Evolutionary conservation across 352 stramenopile genomes (phyloP).

Genomic region (Pythium aquatile): DNA sequence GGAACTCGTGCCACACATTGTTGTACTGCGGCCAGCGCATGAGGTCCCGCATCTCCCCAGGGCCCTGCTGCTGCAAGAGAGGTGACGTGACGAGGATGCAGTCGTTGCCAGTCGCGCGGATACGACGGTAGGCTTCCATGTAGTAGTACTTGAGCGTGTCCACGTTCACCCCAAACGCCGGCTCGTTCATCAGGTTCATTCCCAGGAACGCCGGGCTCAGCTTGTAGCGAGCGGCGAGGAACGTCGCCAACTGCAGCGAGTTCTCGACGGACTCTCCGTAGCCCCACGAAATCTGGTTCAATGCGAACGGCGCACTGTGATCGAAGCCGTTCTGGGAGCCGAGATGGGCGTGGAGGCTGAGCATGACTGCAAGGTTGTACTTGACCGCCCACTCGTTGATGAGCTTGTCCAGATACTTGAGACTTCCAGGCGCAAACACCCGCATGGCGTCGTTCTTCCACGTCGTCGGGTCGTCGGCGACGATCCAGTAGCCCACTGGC

Average conservation of each 20-base stretch:
- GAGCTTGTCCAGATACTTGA: slow-evolving; percentile 53
- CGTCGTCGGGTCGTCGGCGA: slow-evolving; percentile 23
- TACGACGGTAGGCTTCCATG: slow-evolving; percentile 33
- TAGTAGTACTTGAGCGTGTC: slow-evolving; percentile 44
- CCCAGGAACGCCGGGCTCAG: slow-evolving; percentile 46
- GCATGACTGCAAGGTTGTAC: slow-evolving; percentile 54
- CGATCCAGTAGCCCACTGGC: slow-evolving; percentile 58
- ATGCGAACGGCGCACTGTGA: slow-evolving; percentile 34
- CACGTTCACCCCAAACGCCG: slow-evolving; percentile 21
- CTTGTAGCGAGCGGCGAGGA: slow-evolving; percentile 45
- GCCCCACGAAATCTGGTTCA: slow-evolving; percentile 27
- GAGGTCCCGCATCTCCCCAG: slow-evolving; percentile 21
- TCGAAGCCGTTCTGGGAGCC: slow-evolving; percentile 61
- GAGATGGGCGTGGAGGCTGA: slow-evolving; percentile 53
- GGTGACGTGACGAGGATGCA: slow-evolving; percentile 23
- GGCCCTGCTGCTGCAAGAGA: slow-evolving; percentile 11
- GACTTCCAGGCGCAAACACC: slow-evolving; percentile 27
- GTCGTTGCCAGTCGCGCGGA: slow-evolving; percentile 33
- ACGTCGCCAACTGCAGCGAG: slow-evolving; percentile 38
- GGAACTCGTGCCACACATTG: slow-evolving; percentile 34
- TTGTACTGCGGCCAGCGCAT: slow-evolving; percentile 18
- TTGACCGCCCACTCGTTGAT: slow-evolving; percentile 50
- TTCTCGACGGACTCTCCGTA: slow-evolving; percentile 27
- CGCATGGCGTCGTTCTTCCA: background rate
- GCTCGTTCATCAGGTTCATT: slow-evolving; percentile 57